A percentile compares a stretch with the other conserved stretches of the same genome.
Conservation (phyloP, 768 basidiomycete genomes). For the Dioszegia aurantiaca region DNA sequence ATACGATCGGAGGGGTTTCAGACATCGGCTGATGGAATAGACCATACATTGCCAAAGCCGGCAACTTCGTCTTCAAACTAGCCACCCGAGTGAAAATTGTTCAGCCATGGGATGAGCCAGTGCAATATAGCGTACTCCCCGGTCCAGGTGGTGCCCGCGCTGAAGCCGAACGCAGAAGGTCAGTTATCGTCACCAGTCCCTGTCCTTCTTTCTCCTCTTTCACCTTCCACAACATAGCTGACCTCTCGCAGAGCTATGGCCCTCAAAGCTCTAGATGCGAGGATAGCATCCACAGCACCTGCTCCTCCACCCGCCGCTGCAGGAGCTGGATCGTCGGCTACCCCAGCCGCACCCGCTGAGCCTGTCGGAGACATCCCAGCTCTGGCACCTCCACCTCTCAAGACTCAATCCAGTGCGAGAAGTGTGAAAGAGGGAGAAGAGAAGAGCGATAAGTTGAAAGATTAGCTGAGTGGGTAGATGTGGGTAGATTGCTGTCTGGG, state of each 20-base stretch:
- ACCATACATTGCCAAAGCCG: conserved; percentile 66
- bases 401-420: conserved; percentile 2
- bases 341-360: neutral
- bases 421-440: conserved; percentile 14
- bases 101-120: conserved; percentile 57
- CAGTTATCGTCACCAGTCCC: conserved; percentile 27
- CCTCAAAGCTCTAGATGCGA: conserved; percentile 91
- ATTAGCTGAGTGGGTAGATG: conserved; percentile 3
- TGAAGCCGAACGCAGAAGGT: conserved; percentile 94
- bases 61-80: conserved; percentile 66
- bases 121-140: conserved; percentile 61
- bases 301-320: conserved; percentile 22
- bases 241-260: conserved; percentile 85
- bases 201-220: neutral
- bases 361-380: neutral
- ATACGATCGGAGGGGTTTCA: too few relatives aligned
- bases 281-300: conserved; percentile 61
- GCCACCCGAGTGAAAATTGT: conserved; percentile 68
- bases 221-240: neutral
- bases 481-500: too few relatives aligned
- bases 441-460: conserved; percentile 16
- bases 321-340: neutral
- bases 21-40: conserved; percentile 53
- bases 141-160: conserved; percentile 82
- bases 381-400: neutral